Conservation (phyloP, 805 yeast genomes). For the Candida xyloterini region DNA sequence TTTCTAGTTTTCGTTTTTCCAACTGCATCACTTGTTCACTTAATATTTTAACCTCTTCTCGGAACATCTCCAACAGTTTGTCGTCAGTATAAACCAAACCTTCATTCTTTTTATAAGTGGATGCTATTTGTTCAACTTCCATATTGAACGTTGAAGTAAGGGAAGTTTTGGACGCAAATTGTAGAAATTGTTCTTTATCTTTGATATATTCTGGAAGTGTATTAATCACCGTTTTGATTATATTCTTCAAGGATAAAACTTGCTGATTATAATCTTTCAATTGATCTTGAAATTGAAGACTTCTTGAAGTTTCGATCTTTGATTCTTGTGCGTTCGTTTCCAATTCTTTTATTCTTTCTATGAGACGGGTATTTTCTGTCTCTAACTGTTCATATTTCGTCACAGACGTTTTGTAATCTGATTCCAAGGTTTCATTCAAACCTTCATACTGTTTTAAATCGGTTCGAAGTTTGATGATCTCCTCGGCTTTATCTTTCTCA, state of each 20-base stretch:
- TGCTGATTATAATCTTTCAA: background rate
- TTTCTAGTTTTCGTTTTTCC: constrained; percentile 21
- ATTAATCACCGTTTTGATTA: constrained; percentile 3
- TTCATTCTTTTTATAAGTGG: background rate
- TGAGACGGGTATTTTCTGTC: background rate
- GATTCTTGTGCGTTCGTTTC: background rate
- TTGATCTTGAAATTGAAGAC: background rate
- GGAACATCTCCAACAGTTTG: constrained; percentile 27
- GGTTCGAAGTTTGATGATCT: background rate
- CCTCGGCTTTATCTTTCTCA: background rate
- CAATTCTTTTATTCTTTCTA: background rate
- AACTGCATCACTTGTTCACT: constrained; percentile 21
- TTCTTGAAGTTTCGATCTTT: background rate
- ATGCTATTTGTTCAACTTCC: constrained; percentile 2
- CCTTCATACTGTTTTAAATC: constrained; percentile 11
- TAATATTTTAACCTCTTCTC: constrained; percentile 29
- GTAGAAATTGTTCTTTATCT: constrained; percentile 9
- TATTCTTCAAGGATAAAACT: constrained; percentile 3
- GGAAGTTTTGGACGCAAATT: constrained; percentile 1
- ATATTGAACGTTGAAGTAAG: background rate
- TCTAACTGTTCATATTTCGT: constrained; percentile 3
- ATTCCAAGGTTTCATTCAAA: constrained; percentile 9
- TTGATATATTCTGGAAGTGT: constrained; percentile 11
- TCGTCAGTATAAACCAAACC: constrained; percentile 26
- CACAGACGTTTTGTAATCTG: constrained; percentile 10